A percentile compares a stretch with the other conserved stretches of the same genome.
phyloP scores from a whole-genome alignment of 2,329 filamentous ascomycete genomes.

The Exophiala spinifera region DNA sequence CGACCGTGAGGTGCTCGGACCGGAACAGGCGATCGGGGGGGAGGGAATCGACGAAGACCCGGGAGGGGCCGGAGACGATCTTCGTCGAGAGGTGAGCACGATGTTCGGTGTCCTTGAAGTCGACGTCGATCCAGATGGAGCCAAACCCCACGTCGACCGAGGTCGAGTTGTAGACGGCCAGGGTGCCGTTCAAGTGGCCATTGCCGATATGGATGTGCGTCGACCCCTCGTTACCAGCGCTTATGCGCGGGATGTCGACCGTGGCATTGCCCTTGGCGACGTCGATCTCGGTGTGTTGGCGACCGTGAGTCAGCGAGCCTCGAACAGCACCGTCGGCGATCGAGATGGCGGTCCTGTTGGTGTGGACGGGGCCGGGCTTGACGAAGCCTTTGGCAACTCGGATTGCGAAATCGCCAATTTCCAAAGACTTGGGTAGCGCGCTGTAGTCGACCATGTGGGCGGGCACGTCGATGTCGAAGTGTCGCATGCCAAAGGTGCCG shows the following conservation, averaged over 20 bases:
- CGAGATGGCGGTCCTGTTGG: slow-evolving; percentile 11
- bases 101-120: slow-evolving; percentile 10
- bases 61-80: slow-evolving; percentile 15
- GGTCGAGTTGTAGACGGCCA: slow-evolving; percentile 19
- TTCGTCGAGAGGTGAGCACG: slow-evolving; percentile 16
- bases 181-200: slow-evolving; percentile 15
- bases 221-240: slow-evolving; percentile 11
- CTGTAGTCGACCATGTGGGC: slow-evolving; percentile 24
- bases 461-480: slow-evolving; percentile 17
- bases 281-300: slow-evolving; percentile 15
- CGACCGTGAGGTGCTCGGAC: slow-evolving; percentile 11
- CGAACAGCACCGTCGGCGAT: slow-evolving; percentile 15
- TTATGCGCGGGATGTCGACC: slow-evolving; percentile 16
- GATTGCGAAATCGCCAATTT: slow-evolving; percentile 15
- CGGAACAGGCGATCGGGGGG: slow-evolving; percentile 13
- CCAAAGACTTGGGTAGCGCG: slow-evolving; percentile 19
- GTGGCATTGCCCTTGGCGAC: slow-evolving; percentile 15
- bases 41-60: slow-evolving; percentile 20
- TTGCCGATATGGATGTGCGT: slow-evolving; percentile 17
- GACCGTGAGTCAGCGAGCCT: slow-evolving; percentile 13
- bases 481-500: slow-evolving; percentile 12
- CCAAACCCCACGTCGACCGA: slow-evolving; percentile 11
- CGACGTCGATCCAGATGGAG: slow-evolving; percentile 14
- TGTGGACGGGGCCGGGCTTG: slow-evolving; percentile 20
- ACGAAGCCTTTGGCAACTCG: slow-evolving; percentile 17